Conservation (phyloP, 164 flowering plant species). For the Dillenia turbinata region DNA sequence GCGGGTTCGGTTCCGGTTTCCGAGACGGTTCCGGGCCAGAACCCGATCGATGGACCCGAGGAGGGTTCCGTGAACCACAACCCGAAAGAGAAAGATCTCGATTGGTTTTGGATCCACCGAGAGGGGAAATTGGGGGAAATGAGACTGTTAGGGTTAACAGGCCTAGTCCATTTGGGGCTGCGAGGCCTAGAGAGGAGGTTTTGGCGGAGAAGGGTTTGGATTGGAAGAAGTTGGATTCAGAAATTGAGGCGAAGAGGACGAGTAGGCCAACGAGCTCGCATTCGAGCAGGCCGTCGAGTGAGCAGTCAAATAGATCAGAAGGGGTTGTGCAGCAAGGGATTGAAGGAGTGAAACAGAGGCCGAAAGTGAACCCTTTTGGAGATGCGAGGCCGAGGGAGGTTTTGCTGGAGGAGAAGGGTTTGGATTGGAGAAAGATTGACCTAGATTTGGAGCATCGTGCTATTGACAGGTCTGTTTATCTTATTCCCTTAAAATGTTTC, state of each 20-base stretch:
- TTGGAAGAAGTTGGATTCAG: conserved; percentile 70
- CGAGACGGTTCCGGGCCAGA: conserved; percentile 22
- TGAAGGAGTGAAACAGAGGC: conserved; percentile 46
- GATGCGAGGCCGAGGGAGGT: conserved; percentile 91
- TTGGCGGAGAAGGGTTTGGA: conserved; percentile 90
- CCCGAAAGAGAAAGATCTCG: conserved; percentile 37
- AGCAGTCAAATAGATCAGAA: conserved; percentile 64
- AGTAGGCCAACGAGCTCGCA: conserved; percentile 79
- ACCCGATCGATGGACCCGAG: conserved; percentile 47
- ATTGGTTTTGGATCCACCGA: conserved; percentile 48
- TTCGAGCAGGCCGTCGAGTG: conserved; percentile 78
- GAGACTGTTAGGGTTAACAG: conserved; percentile 37
- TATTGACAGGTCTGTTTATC: conserved; percentile 52
- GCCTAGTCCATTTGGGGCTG: conserved; percentile 82
- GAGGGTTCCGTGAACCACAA: conserved; percentile 20
- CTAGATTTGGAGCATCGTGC: conserved; percentile 73
- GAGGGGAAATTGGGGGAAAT: conserved; percentile 22
- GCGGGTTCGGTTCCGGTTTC: conserved; percentile 26
- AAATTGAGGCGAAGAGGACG: conserved; percentile 55
- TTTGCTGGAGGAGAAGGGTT: conserved; percentile 64
- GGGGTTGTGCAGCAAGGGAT: conserved; percentile 27
- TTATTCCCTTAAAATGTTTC: neutral
- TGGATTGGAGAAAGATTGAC: conserved; percentile 93
- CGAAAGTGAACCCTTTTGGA: conserved; percentile 91
- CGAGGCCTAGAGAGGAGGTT: conserved; percentile 88